Conservation (phyloP, 306 rosid genomes). For the Cicer judaicum region DNA sequence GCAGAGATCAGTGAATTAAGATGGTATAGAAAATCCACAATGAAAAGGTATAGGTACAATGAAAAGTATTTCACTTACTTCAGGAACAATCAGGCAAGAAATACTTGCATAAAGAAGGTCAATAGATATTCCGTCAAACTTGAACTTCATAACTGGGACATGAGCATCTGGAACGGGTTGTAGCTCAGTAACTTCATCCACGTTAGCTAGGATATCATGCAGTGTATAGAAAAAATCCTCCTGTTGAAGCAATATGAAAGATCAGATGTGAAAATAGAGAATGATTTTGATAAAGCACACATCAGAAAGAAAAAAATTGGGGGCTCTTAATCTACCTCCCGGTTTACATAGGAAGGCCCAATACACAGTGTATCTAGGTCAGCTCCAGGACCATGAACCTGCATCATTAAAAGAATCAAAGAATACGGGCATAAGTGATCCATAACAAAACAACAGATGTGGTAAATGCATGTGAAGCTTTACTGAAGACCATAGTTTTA, state of each 20-base stretch:
- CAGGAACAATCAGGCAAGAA: slow-evolving; percentile 79
- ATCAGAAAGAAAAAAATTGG: not conserved
- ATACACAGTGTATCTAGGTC: slow-evolving; percentile 87
- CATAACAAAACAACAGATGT: not conserved
- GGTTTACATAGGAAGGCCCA: slow-evolving; percentile 83
- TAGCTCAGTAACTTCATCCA: slow-evolving; percentile 82
- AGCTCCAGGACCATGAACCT: slow-evolving; percentile 94
- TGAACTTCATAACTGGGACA: slow-evolving; percentile 94
- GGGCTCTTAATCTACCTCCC: slow-evolving; percentile 58
- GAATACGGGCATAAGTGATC: not conserved
- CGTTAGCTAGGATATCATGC: slow-evolving; percentile 73
- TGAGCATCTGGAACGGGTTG: slow-evolving; percentile 93
- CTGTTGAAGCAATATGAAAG: slow-evolving; percentile 49
- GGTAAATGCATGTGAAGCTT: not conserved
- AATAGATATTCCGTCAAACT: slow-evolving; percentile 82
- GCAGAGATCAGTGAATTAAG: not conserved
- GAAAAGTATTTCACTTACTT: slow-evolving; percentile 54
- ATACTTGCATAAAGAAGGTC: slow-evolving; percentile 94
- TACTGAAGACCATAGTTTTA: not conserved
- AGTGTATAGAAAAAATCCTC: slow-evolving; percentile 79
- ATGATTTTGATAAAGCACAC: slow-evolving; percentile 3
- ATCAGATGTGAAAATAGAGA: slow-evolving; percentile 9
- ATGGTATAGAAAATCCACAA: not conserved
- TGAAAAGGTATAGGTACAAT: not conserved
- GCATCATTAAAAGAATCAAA: not conserved